These are phyloP conservation scores for Colletotrichum godetiae DNA, from an alignment of 2,329 filamentous ascomycete species.

Conservation along the genomic window DNA sequence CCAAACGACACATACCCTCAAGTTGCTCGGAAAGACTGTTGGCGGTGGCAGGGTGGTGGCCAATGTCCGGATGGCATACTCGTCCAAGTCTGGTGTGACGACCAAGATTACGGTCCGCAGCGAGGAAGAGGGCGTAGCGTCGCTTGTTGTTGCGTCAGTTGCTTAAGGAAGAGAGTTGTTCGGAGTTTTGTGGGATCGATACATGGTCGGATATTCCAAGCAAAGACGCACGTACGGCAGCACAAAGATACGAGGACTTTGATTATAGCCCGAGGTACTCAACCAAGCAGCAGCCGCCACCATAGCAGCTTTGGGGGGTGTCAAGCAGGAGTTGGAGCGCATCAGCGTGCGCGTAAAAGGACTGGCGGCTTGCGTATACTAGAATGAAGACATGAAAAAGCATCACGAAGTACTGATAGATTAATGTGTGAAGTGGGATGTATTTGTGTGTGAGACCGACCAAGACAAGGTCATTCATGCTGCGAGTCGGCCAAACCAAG, in stretches of 20 bases:
- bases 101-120: constrained; percentile 94
- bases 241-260: constrained; percentile 7
- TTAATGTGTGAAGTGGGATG: neutral
- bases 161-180: constrained; percentile 63
- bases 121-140: constrained; percentile 92
- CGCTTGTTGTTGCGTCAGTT: constrained; percentile 85
- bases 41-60: constrained; percentile 89
- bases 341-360: constrained; percentile 22
- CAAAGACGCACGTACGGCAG: constrained; percentile 24
- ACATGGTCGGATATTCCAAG: constrained; percentile 32
- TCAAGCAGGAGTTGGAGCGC: constrained; percentile 3
- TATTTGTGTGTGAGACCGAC: neutral
- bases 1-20: constrained; percentile 91
- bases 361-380: constrained; percentile 31
- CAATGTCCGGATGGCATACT: constrained; percentile 92
- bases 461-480: neutral
- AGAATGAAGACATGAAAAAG: constrained; percentile 35
- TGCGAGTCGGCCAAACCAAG: neutral
- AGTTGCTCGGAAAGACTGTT: constrained; percentile 95
- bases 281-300: constrained; percentile 10
- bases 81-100: constrained; percentile 91
- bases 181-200: constrained; percentile 36
- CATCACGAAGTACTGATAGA: constrained; percentile 6
- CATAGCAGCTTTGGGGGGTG: constrained; percentile 5
- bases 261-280: constrained; percentile 26